These are phyloP conservation scores for Trametes maxima DNA, from an alignment of 768 basidiomycete genomes.

Conservation along the genomic window DNA sequence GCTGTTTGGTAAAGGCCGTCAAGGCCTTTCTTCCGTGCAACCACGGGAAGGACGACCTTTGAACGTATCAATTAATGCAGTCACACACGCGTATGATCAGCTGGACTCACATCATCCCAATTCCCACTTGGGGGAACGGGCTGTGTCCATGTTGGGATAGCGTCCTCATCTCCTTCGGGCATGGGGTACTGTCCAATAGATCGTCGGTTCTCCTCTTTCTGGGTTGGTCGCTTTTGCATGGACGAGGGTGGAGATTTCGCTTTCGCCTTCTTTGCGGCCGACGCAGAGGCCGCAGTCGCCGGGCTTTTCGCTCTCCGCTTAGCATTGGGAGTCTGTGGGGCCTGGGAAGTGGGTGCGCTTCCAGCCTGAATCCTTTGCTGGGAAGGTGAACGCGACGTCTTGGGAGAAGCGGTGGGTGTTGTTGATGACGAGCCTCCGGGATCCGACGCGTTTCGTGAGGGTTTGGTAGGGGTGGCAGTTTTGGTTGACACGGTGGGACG, in stretches of 20 bases:
- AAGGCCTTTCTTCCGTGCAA: conserved; percentile 81
- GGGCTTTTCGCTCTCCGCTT: conserved; percentile 53
- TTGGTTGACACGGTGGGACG: conserved; percentile 50
- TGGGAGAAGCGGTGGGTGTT: conserved; percentile 17
- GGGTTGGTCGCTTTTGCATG: conserved; percentile 36
- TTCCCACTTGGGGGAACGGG: conserved; percentile 67
- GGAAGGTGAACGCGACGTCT: conserved; percentile 26
- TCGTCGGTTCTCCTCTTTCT: conserved; percentile 49
- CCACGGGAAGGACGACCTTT: conserved; percentile 82
- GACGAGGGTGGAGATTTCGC: conserved; percentile 38
- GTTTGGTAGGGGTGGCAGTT: conserved; percentile 45
- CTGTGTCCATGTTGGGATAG: conserved; percentile 84
- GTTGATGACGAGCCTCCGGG: conserved; percentile 20
- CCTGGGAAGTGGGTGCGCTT: conserved; percentile 11
- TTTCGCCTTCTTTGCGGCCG: conserved; percentile 45
- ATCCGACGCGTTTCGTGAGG: conserved; percentile 43
- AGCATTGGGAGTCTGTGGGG: conserved; percentile 26
- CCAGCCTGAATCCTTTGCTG: conserved; percentile 19
- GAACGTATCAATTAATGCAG: conserved; percentile 2
- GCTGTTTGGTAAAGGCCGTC: conserved; percentile 69
- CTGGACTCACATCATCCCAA: conserved; percentile 74
- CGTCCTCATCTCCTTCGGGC: conserved; percentile 61
- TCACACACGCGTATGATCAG: conserved; percentile 15
- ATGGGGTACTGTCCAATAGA: conserved; percentile 74
- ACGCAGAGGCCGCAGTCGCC: conserved; percentile 39